A percentile compares a stretch with the other conserved stretches of the same genome.
These are phyloP conservation scores for Scheffersomyces stipitis DNA, from an alignment of 805 yeast species.

Conservation along the genomic window DNA sequence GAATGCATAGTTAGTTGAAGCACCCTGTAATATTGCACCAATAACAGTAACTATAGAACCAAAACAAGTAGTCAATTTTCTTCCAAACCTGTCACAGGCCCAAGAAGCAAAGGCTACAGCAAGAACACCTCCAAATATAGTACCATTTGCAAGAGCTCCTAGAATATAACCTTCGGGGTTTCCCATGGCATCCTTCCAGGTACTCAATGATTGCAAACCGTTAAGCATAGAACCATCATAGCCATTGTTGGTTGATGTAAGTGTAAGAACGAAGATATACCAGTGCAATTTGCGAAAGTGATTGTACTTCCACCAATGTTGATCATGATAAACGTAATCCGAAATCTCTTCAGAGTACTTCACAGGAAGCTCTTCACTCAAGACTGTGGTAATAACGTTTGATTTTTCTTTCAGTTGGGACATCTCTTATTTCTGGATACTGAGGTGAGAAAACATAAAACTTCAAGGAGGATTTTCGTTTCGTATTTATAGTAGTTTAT, in stretches of 20 bases:
- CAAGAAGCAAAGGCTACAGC: slow-evolving; percentile 27
- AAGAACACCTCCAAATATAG: slow-evolving; percentile 37
- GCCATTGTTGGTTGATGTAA: slow-evolving; percentile 45
- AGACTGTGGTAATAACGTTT: no score
- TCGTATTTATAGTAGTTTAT: no score
- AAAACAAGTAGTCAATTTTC: slow-evolving; percentile 28
- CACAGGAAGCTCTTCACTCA: no score
- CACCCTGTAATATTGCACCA: slow-evolving; percentile 41
- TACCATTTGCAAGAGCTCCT: slow-evolving; percentile 22
- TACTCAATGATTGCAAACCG: slow-evolving; percentile 46
- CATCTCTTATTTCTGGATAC: no score
- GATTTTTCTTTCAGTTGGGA: no score
- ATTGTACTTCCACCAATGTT: slow-evolving; percentile 33
- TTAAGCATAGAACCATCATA: slow-evolving; percentile 40
- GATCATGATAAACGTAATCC: slow-evolving; percentile 8
- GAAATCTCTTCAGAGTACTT: no score
- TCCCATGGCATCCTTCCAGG: slow-evolving; percentile 40
- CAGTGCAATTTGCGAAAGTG: slow-evolving; percentile 39
- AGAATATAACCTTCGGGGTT: slow-evolving; percentile 18
- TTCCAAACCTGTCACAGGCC: slow-evolving; percentile 39
- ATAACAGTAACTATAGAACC: slow-evolving; percentile 27
- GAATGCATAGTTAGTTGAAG: slow-evolving; percentile 32
- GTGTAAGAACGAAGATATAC: slow-evolving; percentile 39
- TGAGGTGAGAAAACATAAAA: no score
- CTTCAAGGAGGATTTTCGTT: no score